phyloP scores from a whole-genome alignment of 768 basidiomycete species.

The Amanita polypyramis region DNA sequence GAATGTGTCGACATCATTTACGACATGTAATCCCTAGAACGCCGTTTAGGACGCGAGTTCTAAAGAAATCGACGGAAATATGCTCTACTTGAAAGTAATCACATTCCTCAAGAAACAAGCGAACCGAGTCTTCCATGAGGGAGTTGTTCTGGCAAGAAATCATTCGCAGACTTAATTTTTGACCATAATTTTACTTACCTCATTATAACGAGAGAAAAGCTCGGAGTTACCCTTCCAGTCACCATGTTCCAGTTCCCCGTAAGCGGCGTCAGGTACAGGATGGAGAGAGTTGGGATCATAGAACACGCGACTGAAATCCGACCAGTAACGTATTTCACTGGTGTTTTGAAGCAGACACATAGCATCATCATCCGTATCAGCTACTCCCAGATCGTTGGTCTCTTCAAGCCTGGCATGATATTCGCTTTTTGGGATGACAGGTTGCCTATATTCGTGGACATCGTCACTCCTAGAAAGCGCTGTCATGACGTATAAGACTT shows the following conservation, averaged over 20 bases:
- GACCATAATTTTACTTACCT: constrained; percentile 27
- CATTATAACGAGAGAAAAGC: constrained; percentile 40
- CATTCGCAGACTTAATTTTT: neutral
- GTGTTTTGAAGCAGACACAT: constrained; percentile 8
- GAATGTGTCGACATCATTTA: constrained; percentile 50
- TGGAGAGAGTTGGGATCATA: constrained; percentile 60
- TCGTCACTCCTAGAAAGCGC: constrained; percentile 33
- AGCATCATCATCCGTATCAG: constrained; percentile 5
- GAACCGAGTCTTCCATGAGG: constrained; percentile 59
- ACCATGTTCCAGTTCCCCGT: constrained; percentile 41
- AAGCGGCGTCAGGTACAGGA: constrained; percentile 44
- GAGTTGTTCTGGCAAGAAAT: constrained; percentile 36
- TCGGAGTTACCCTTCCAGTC: constrained; percentile 49
- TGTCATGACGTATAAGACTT: neutral
- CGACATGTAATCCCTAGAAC: constrained; percentile 57
- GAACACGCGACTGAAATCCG: constrained; percentile 55
- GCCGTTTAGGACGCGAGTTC: neutral
- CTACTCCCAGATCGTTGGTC: neutral
- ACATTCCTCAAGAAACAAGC: constrained; percentile 66
- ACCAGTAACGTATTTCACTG: constrained; percentile 48
- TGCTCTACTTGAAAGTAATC: constrained; percentile 54
- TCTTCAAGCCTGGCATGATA: constrained; percentile 40
- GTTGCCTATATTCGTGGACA: constrained; percentile 40
- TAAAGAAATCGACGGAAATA: neutral
- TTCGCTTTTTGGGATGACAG: constrained; percentile 38